Evolutionary conservation across 768 basidiomycete genomes (phyloP).

Genomic region (Trametes punicea): DNA sequence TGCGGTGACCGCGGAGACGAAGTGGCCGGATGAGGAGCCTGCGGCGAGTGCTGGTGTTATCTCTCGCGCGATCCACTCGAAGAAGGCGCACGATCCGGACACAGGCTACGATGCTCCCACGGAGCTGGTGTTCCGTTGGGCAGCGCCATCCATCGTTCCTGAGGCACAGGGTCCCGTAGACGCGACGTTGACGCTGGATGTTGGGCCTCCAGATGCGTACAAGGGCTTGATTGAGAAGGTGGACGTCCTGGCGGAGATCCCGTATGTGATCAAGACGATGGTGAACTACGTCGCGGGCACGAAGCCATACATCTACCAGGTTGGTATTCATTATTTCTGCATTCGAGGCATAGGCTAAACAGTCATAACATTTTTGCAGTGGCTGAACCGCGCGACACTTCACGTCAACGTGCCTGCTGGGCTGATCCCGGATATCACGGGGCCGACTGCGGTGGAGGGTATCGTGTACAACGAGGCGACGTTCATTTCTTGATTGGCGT

Average conservation of each 20-base stretch:
- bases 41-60: slow-evolving; percentile 45
- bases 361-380: slow-evolving; percentile 37
- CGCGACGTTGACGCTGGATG: slow-evolving; percentile 52
- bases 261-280: slow-evolving; percentile 86
- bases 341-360: not conserved
- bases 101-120: slow-evolving; percentile 79
- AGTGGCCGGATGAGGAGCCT: slow-evolving; percentile 60
- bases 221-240: slow-evolving; percentile 89
- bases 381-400: slow-evolving; percentile 54
- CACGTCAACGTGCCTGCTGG: slow-evolving; percentile 41
- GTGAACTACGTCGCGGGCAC: slow-evolving; percentile 92
- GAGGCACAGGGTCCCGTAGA: slow-evolving; percentile 51
- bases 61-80: slow-evolving; percentile 65
- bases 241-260: slow-evolving; percentile 93
- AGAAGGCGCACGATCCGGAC: slow-evolving; percentile 61
- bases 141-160: slow-evolving; percentile 57
- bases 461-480: slow-evolving; percentile 85
- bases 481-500: slow-evolving; percentile 59
- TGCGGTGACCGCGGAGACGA: slow-evolving; percentile 76
- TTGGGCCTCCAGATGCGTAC: slow-evolving; percentile 55
- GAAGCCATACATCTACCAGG: slow-evolving; percentile 94
- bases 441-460: slow-evolving; percentile 55
- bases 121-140: slow-evolving; percentile 74
- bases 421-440: slow-evolving; percentile 39
- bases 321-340: slow-evolving; percentile 32